Base-by-base conservation (phyloP, 139 green algal species). In the Closterium sp. region DNA sequence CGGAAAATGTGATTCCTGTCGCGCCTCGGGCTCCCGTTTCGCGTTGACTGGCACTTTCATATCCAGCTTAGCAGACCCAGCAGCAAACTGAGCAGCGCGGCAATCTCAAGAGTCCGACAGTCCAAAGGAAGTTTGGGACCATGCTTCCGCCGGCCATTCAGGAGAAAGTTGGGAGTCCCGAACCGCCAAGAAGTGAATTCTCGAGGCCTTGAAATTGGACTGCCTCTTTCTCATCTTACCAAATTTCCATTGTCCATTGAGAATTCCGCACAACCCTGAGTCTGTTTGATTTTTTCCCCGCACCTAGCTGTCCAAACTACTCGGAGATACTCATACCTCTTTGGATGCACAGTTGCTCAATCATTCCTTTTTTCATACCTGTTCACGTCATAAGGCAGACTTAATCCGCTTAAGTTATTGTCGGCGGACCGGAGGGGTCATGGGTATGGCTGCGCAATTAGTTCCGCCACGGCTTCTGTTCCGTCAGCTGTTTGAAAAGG, bases 401-500 rank as follows among this genome's bases (percentile, higher is more conserved):
- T n/a, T n/a, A n/a, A n/a, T n/a, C n/a, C n/a, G 19, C 17, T 79
- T 79, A 24, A 79, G 17, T 79, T 79, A 79, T 79, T 24, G 17
- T 85, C 86, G 86, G 19, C 31, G 86, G 86, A 17, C 38, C 7
- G 38, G 38, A 50, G n/a, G n/a, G n/a, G 38, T 50, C 86, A 89
- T 38, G 86, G 45, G 42, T 73, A 90, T 70, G 87, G 88, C 38
- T 17, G 45, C 88, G 10, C n/a, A 17, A 29, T 30, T 73, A 17
- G n/a, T 86, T 30, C n/a, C 88, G 29, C n/a, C 38, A 27, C 42
- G 88, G n/a, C 42, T 92, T 28, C 70, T 97, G 2, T 96, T 97
- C 91, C 91, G 96, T 19, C 96, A 97, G 95, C 92, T 97, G 17
- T 96, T 97, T 42, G 96, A 97, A 32, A 31, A 62, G 10, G 95